phyloP scores from a whole-genome alignment of 2,329 filamentous ascomycete species.

The Esteya vermicola region DNA sequence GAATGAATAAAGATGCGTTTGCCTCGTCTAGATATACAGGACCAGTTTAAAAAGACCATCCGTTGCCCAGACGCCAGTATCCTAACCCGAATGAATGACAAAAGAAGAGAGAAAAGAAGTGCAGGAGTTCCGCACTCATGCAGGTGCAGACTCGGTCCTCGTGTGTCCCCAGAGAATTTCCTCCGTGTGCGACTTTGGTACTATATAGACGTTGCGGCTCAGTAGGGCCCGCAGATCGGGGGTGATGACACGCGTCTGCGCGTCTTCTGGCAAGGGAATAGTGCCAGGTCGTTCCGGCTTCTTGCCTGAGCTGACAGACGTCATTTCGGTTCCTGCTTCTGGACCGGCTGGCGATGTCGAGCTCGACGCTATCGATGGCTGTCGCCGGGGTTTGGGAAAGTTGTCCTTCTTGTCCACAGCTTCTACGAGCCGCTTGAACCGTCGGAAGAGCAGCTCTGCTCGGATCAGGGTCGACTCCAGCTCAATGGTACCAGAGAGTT shows the following conservation, averaged over 20 bases:
- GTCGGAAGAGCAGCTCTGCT: constrained; percentile 75
- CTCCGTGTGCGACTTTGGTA: constrained; percentile 7
- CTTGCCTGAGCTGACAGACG: constrained; percentile 3
- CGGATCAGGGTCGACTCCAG: constrained; percentile 73
- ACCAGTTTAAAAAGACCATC: too few species aligned
- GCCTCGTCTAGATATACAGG: too few species aligned
- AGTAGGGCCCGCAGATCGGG: constrained; percentile 41
- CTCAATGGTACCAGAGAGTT: constrained; percentile 86
- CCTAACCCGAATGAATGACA: too few species aligned
- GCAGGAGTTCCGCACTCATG: too few species aligned
- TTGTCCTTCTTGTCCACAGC: constrained; percentile 84
- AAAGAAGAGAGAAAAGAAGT: too few species aligned
- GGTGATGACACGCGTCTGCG: constrained; percentile 33
- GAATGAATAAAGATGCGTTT: too few species aligned
- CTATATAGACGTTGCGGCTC: constrained; percentile 28
- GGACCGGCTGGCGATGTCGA: neutral
- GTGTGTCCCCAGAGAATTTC: constrained; percentile 9
- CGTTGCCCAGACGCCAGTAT: too few species aligned
- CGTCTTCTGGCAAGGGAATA: neutral
- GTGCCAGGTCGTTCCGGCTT: constrained; percentile 3
- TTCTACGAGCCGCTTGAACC: constrained; percentile 79
- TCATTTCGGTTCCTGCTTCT: constrained; percentile 1
- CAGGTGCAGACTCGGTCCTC: neutral
- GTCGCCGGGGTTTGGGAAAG: constrained; percentile 48
- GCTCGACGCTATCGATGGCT: neutral